Base-by-base conservation (phyloP, 2,329 filamentous ascomycete genomes). In the Bipolaris bicolor region DNA sequence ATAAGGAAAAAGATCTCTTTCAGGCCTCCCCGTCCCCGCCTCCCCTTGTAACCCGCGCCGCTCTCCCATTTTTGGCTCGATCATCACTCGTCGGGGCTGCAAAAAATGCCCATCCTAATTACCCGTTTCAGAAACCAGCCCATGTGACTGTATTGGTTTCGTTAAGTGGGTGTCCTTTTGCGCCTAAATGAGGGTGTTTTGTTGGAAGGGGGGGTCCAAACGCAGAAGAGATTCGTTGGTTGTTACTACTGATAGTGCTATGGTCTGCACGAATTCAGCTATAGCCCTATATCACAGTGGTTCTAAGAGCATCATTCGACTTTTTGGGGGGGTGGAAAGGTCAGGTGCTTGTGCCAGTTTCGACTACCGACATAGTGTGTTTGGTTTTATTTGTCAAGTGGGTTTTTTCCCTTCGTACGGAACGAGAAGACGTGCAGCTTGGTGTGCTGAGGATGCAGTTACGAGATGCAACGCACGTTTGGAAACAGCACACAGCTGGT, bases 381-480 rank as follows among this genome's bases (percentile, higher is more conserved):
- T 29, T 29, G 26, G 29, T 31, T 31, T 16, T 34, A 63, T 57
- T 57, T 60, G 60, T 57, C 3, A 29, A 61, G 57, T 49, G 36
- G 43, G 46, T 47, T 49, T 26, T 26, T 9, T 7, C 47, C 46
- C 46, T 46, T n/a, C n/a, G 39, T 61, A 55, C 49, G 59, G 55
- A 45, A 45, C 57, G 36, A 52, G 16, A 26, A 52, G 16, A 26
- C 41, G 58, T 62, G 66, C 59, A 66, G 58, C 53, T 63, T 64
- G 7, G 57, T 52, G 60, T 45, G 63, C 52, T 59, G 52, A 49
- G 63, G 60, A 9, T 43, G n/a, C 60, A 63, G 57, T 63, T 63
- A 63, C 64, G 63, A 64, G 51, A 60, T 60, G 58, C 57, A 39
- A 39, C 33, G n/a, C 15, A n/a, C 15, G 34, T 37, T 37, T 49